Conservation (phyloP, 108 stramenopile genomes). For the Cyclostephanos tholiformis region DNA sequence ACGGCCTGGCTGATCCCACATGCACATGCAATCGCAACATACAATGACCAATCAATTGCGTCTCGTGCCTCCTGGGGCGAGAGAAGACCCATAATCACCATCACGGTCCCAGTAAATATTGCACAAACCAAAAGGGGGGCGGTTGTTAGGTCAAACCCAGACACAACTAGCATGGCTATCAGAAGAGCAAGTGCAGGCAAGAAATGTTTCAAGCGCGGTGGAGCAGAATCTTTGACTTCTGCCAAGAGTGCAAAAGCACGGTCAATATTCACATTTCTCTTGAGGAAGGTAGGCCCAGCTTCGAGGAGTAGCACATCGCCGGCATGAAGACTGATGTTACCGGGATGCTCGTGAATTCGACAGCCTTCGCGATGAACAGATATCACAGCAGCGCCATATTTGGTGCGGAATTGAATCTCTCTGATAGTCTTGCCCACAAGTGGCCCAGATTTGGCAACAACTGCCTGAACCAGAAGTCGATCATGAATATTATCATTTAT, state of each 20-base stretch:
- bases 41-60: conserved; percentile 84
- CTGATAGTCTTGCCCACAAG: conserved; percentile 79
- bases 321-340: conserved; percentile 74
- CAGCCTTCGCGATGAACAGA: conserved; percentile 83
- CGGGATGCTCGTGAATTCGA: conserved; percentile 83
- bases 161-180: conserved; percentile 40
- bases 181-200: conserved; percentile 70
- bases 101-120: conserved; percentile 59
- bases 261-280: conserved; percentile 57
- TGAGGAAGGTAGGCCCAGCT: conserved; percentile 83
- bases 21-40: conserved; percentile 75
- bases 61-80: conserved; percentile 84
- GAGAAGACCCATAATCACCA: conserved; percentile 74
- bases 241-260: conserved; percentile 43
- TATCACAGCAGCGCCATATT: conserved; percentile 86
- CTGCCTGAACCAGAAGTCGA: conserved; percentile 82
- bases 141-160: background rate
- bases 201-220: conserved; percentile 68
- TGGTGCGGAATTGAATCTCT: conserved; percentile 72
- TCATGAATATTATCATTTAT: conserved; percentile 76
- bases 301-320: conserved; percentile 85
- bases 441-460: conserved; percentile 76
- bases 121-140: conserved; percentile 44
- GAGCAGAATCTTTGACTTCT: conserved; percentile 82
- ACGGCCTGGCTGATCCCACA: conserved; percentile 84